These are phyloP conservation scores for Alternaria atra DNA, from an alignment of 2,329 filamentous ascomycete genomes.

Conservation along the genomic window DNA sequence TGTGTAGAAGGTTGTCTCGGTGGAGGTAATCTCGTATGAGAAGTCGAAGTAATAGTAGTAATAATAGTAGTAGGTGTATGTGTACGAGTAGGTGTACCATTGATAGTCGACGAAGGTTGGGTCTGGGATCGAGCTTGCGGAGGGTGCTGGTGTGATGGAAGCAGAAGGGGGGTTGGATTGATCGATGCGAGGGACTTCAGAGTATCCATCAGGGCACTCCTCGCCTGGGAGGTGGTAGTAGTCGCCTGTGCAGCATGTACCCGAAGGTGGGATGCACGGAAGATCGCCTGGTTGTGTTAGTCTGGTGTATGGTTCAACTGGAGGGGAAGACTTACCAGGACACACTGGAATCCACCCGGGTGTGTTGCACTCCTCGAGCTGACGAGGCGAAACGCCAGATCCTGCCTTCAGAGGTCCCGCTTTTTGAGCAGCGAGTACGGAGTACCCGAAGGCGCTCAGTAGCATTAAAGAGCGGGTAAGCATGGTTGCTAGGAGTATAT, in stretches of 20 bases:
- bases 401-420: not conserved
- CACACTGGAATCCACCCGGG: conserved; percentile 5
- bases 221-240: conserved; percentile 2
- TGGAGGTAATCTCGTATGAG: conserved; percentile 1
- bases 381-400: conserved; percentile 1
- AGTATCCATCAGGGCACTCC: conserved; percentile 1
- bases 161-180: not conserved
- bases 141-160: conserved; percentile 1
- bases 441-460: not conserved
- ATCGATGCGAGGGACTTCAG: not conserved
- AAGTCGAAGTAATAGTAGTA: not conserved
- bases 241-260: conserved; percentile 5
- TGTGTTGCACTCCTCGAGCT: not conserved
- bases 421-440: not conserved
- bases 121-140: not conserved
- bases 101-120: not conserved
- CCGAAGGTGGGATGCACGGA: not conserved
- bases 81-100: conserved; percentile 2
- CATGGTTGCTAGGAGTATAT: not conserved
- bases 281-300: conserved; percentile 1
- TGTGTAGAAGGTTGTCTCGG: not conserved
- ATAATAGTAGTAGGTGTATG: conserved; percentile 1
- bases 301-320: not conserved
- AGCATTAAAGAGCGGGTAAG: not conserved
- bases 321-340: not conserved